Percentiles rank a stretch among this genome's conserved stretches.
These are phyloP conservation scores for Entoloma clypeatum DNA, from an alignment of 1,284 basidiomycete species.

Conservation along the genomic window DNA sequence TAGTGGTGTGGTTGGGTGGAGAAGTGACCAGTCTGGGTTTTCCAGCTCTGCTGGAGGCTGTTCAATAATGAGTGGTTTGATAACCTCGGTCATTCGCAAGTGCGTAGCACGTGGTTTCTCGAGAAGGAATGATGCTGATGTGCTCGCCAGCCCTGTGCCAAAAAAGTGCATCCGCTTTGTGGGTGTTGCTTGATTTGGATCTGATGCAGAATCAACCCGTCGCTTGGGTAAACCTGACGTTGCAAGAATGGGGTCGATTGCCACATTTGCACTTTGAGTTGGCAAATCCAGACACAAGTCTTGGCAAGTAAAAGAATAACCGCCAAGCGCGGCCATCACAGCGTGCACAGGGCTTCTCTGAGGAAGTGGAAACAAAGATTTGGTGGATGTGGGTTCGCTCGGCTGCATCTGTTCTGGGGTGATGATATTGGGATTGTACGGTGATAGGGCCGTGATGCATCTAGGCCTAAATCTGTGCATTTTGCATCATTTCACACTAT, in stretches of 20 bases:
- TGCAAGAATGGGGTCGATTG: not conserved
- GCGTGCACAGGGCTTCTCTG: conserved; percentile 22
- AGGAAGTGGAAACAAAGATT: conserved; percentile 23
- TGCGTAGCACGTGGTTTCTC: no score
- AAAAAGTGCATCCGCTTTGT: conserved; percentile 24
- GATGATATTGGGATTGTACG: conserved; percentile 27
- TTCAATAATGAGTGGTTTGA: no score
- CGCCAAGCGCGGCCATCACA: conserved; percentile 20
- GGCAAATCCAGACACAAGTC: no score
- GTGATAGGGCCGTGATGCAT: conserved; percentile 27
- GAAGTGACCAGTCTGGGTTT: conserved; percentile 20
- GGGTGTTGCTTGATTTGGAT: conserved; percentile 18
- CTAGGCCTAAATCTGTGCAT: no score
- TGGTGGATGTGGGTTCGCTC: conserved; percentile 19
- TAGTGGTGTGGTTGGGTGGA: not conserved
- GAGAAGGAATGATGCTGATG: no score
- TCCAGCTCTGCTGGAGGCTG: conserved; percentile 1
- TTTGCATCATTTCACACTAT: no score
- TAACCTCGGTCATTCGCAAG: no score
- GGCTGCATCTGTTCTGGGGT: conserved; percentile 24
- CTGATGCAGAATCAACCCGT: conserved; percentile 4
- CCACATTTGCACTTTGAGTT: not conserved
- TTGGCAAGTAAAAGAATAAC: conserved; percentile 16
- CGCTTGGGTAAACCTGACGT: conserved; percentile 17
- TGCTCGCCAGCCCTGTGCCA: no score